Evolutionary conservation across 352 stramenopile species (phyloP).

Genomic region (Phytophthora vignae): DNA sequence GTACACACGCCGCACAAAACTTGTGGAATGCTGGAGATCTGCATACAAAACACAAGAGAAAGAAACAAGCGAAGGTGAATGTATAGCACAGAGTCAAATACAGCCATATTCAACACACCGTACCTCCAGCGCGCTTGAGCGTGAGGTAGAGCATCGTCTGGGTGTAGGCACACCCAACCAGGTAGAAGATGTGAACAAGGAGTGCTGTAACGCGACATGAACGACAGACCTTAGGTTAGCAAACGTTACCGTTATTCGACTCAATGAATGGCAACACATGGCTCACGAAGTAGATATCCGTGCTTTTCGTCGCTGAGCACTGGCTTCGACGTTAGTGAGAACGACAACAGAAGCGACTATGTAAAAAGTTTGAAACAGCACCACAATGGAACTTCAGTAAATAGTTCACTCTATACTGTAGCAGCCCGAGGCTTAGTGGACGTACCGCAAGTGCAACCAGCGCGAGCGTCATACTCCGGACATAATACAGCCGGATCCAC

Average conservation of each 20-base stretch:
- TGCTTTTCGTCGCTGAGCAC: slow-evolving; percentile 44
- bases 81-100: not conserved
- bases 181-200: slow-evolving; percentile 56
- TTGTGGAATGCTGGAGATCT: slow-evolving; percentile 39
- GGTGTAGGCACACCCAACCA: slow-evolving; percentile 69
- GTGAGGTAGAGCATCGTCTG: slow-evolving; percentile 82
- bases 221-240: not conserved
- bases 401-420: not conserved
- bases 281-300: slow-evolving; percentile 67
- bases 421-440: not conserved
- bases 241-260: not conserved
- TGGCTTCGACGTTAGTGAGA: slow-evolving; percentile 52
- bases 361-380: slow-evolving; percentile 15
- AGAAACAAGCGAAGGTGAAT: not conserved
- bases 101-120: not conserved
- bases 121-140: slow-evolving; percentile 63
- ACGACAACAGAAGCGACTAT: slow-evolving; percentile 51
- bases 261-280: not conserved
- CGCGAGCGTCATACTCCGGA: slow-evolving; percentile 42
- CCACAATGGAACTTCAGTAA: not conserved
- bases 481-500: slow-evolving; percentile 58
- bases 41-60: not conserved
- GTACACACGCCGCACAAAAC: slow-evolving; percentile 59
- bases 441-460: slow-evolving; percentile 57
- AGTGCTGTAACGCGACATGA: slow-evolving; percentile 37